Percentiles rank a stretch among this genome's conserved stretches.
Evolutionary conservation across 192 early-diverging fungal genomes (phyloP).

Genomic region (Geranomyces michiganensis): DNA sequence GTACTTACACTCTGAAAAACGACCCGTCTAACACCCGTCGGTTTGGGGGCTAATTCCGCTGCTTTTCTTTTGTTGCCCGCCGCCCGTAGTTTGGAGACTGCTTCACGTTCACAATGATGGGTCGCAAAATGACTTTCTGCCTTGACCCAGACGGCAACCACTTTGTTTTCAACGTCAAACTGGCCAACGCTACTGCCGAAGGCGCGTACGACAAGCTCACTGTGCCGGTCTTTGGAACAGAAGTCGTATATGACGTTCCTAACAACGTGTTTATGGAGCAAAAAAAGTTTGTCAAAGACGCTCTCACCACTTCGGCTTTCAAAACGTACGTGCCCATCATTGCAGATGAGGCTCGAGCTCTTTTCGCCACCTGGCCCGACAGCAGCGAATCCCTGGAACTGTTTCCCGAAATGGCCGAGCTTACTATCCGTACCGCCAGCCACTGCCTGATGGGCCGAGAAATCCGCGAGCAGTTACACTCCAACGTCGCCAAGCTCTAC

Average conservation of each 20-base stretch:
- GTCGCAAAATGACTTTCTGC: conserved; percentile 85
- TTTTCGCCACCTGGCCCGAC: conserved; percentile 65
- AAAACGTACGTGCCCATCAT: conserved; percentile 86
- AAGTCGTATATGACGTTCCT: conserved; percentile 95
- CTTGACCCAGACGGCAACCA: conserved; percentile 92
- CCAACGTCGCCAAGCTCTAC: conserved; percentile 81
- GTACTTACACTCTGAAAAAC: conserved; percentile 28
- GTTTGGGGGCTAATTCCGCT: no score
- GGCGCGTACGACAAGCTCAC: conserved; percentile 93
- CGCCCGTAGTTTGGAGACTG: conserved; percentile 86
- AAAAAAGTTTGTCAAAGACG: conserved; percentile 97
- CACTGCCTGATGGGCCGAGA: conserved; percentile 94
- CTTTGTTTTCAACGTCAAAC: conserved; percentile 93
- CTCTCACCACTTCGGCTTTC: conserved; percentile 85
- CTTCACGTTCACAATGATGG: conserved; percentile 93
- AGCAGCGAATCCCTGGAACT: conserved; percentile 59
- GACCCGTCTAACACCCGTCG: not conserved
- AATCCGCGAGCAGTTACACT: conserved; percentile 80
- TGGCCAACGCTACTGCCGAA: conserved; percentile 84
- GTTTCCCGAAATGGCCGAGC: conserved; percentile 79
- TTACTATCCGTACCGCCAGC: conserved; percentile 94
- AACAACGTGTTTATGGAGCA: conserved; percentile 96
- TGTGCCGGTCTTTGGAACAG: conserved; percentile 90
- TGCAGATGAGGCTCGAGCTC: conserved; percentile 76
- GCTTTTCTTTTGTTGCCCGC: not conserved